Base-by-base conservation (phyloP, 139 green algal species). In the Coccomyxa sp. region DNA sequence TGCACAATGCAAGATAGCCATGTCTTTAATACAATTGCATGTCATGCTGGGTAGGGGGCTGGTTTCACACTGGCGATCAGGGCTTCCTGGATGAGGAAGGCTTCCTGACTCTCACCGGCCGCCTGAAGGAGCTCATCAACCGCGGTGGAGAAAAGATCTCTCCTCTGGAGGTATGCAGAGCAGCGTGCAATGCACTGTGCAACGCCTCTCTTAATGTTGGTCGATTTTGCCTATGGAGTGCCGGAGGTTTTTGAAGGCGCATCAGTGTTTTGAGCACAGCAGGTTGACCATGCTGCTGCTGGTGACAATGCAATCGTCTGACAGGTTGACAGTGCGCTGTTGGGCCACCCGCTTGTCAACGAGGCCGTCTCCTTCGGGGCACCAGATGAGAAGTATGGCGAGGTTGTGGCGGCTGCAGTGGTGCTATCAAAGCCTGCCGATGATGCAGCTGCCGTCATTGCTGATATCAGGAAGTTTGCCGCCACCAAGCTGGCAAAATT, bases 101-200 rank as follows among this genome's bases (percentile, higher is more conserved):
- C 30, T 97, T 93, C 84, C 79, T 98, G 0, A 94, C 87, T n/a
- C 88, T 98, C 30, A 95, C 91, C 15, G 95, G 95, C 1, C 90
- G 95, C 75, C 89, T 95, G 79, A 98, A 98, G 90, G 95, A 98
- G 90, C 91, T 98, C 32, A 98, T 98, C 91, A 98, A 97, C 87
- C 82, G 94, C 0, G 94, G 94, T 11, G 94, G 94, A 17, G 94
- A 98, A 87, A 98, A 96, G 86, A 95, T 98, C 76, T 94, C 87
- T 0, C 94, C 94, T 13, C 83, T 94, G 38, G 94, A 98, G 91
- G 89, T 95, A 63, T 13, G 67, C 31, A 27, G 21, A 21, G 18
- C 18, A 71, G 18, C 10, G 63, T 71, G 21, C 63, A 28, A 28
- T 71, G 63, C 63, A n/a, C 74, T 75, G 63, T n/a, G 16, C 18